These are phyloP conservation scores for Oenanthe javanica DNA, from an alignment of 140 eudicot genomes.

Conservation along the genomic window DNA sequence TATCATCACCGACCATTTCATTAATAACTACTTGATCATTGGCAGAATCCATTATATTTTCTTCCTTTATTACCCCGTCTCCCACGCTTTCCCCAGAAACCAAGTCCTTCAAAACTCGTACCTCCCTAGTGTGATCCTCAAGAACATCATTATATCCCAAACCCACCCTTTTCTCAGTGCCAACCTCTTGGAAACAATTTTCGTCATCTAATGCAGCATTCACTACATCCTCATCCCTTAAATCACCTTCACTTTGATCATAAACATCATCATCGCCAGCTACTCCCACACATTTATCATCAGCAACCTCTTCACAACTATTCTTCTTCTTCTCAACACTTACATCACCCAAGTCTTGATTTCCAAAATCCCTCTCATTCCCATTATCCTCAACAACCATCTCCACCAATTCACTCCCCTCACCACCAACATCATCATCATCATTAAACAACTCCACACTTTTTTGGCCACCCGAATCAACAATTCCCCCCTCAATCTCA, in stretches of 20 bases:
- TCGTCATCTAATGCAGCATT: constrained; percentile 1
- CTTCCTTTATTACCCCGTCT: background rate
- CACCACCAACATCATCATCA: background rate
- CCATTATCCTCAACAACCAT: background rate
- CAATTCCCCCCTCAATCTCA: background rate
- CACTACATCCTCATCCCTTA: background rate
- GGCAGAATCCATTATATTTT: background rate
- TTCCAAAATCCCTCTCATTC: background rate
- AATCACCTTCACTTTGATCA: constrained; percentile 1
- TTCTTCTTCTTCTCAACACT: background rate
- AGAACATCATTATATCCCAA: constrained; percentile 6
- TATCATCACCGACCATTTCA: background rate
- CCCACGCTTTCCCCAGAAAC: constrained; percentile 5
- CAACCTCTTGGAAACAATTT: constrained; percentile 11
- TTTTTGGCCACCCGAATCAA: background rate
- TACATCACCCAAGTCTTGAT: background rate
- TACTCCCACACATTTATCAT: background rate
- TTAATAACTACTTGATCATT: background rate
- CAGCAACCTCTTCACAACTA: constrained; percentile 5
- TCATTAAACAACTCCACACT: background rate
- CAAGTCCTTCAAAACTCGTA: constrained; percentile 2
- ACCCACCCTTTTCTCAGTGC: background rate
- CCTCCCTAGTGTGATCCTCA: background rate
- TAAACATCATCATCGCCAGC: background rate
- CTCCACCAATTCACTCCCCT: background rate